Conservation (phyloP, 73 alveolate species). For the Tetrahymena elliotti region DNA sequence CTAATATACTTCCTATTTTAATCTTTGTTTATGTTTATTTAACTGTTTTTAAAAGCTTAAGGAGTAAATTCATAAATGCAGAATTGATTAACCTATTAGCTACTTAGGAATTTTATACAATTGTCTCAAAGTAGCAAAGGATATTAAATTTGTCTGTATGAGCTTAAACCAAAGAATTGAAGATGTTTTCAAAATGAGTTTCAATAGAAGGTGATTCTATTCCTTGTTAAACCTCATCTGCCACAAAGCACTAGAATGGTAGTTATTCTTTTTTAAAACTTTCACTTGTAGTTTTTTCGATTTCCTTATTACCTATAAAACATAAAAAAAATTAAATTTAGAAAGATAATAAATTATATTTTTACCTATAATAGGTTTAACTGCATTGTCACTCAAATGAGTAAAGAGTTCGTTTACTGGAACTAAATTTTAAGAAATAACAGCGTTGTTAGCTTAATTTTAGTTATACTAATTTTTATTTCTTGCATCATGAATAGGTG, state of each 20-base stretch:
- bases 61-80: constrained; percentile 70
- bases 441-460: background rate
- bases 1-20: constrained; percentile 87
- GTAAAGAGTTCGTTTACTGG: constrained; percentile 81
- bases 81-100: constrained; percentile 83
- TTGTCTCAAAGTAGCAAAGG: constrained; percentile 82
- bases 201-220: constrained; percentile 64
- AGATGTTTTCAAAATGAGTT: constrained; percentile 67
- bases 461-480: background rate
- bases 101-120: constrained; percentile 71
- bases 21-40: constrained; percentile 64
- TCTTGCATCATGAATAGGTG: background rate
- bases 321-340: background rate
- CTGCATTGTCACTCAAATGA: constrained; percentile 86
- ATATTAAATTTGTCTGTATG: constrained; percentile 67
- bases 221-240: constrained; percentile 70
- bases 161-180: constrained; percentile 52
- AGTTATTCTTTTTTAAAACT: constrained; percentile 49
- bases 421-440: background rate
- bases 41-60: constrained; percentile 67
- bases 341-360: background rate
- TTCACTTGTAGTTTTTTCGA: constrained; percentile 74
- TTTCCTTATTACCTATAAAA: constrained; percentile 59
- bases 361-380: constrained; percentile 92
- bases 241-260: constrained; percentile 67